Conservation (phyloP, 2,329 filamentous ascomycete genomes). For the Talaromyces sp. region DNA sequence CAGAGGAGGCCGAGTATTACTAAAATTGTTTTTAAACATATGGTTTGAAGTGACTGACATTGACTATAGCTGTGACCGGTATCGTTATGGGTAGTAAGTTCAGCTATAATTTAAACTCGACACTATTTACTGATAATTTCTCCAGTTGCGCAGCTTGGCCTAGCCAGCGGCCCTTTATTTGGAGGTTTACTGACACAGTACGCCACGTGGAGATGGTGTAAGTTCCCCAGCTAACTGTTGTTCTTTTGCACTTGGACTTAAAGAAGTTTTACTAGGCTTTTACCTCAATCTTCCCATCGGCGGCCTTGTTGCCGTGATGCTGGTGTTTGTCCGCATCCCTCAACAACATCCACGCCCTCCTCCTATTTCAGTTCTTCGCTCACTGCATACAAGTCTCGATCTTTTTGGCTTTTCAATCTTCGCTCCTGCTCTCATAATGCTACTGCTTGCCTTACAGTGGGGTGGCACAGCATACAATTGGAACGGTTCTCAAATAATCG, state of each 20-base stretch:
- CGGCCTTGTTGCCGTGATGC: constrained; percentile 13
- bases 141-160: constrained; percentile 20
- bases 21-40: not conserved
- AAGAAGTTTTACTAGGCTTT: constrained; percentile 13
- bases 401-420: constrained; percentile 19
- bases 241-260: not conserved
- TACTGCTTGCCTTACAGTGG: constrained; percentile 20
- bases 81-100: not conserved
- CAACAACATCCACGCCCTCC: constrained; percentile 12
- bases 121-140: not conserved
- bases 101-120: not conserved
- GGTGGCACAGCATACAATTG: constrained; percentile 21
- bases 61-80: constrained; percentile 8
- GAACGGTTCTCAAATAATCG: constrained; percentile 17
- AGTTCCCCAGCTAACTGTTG: not conserved
- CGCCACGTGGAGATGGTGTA: constrained; percentile 5
- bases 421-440: constrained; percentile 15
- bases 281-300: constrained; percentile 31
- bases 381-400: constrained; percentile 15
- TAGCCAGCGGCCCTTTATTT: constrained; percentile 12
- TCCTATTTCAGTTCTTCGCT: constrained; percentile 8
- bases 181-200: constrained; percentile 2
- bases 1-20: constrained; percentile 20
- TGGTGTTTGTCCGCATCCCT: constrained; percentile 14
- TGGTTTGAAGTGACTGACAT: not conserved